These are phyloP conservation scores for Neostapfia colusana DNA, from an alignment of 176 grass and related monocot species.

Conservation along the genomic window DNA sequence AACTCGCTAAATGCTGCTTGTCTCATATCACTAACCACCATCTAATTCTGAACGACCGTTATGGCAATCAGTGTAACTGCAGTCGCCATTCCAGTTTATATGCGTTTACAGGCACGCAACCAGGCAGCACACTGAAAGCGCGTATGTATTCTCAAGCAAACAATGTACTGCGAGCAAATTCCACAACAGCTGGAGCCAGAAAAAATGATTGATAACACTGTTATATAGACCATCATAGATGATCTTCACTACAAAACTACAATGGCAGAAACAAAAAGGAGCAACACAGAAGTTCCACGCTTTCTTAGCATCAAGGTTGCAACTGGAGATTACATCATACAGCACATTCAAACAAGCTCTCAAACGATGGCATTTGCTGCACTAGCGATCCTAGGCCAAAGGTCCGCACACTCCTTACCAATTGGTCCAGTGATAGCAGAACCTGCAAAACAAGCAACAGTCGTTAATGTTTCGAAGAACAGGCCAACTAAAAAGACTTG, in stretches of 20 bases:
- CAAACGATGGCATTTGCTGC: constrained; percentile 65
- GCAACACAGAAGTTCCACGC: not conserved
- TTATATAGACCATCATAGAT: not conserved
- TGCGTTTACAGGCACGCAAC: no score
- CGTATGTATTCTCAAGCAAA: no score
- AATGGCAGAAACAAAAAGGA: constrained; percentile 1
- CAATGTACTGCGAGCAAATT: no score
- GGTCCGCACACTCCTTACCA: constrained; percentile 60
- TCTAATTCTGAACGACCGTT: no score
- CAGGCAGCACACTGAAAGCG: no score
- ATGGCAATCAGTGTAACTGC: no score
- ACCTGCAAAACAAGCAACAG: constrained; percentile 16
- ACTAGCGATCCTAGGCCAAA: constrained; percentile 68
- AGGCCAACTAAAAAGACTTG: not conserved
- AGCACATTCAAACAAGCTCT: constrained; percentile 31
- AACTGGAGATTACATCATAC: not conserved
- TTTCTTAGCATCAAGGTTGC: not conserved
- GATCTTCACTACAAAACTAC: constrained; percentile 33
- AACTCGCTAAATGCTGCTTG: no score
- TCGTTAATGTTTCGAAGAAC: not conserved
- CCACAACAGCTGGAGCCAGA: no score
- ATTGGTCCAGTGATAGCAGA: constrained; percentile 67
- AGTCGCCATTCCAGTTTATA: no score
- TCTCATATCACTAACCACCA: no score
- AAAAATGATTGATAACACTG: not conserved